A percentile compares a stretch with the other conserved stretches of the same genome.
These are phyloP conservation scores for Hymenoscyphus scutula DNA, from an alignment of 2,329 filamentous ascomycete genomes.

Conservation along the genomic window DNA sequence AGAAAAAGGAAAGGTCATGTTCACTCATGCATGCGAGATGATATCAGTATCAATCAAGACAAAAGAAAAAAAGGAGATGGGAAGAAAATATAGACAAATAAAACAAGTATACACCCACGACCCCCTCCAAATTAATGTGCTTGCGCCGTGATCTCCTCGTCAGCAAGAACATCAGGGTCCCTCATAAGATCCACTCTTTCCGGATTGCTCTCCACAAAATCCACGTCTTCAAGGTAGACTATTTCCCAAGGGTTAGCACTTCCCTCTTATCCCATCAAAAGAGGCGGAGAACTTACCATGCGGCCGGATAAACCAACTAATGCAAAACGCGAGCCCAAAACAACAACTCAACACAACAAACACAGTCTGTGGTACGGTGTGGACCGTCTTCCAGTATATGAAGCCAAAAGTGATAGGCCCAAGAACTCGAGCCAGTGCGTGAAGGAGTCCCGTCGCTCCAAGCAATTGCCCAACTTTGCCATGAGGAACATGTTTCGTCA, in stretches of 20 bases:
- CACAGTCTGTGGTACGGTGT: slow-evolving; percentile 73
- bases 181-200: background rate
- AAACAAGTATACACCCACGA: background rate
- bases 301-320: slow-evolving; percentile 70
- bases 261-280: background rate
- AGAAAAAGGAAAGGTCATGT: background rate
- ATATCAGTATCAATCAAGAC: background rate
- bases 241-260: slow-evolving; percentile 3
- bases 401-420: slow-evolving; percentile 82
- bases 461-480: slow-evolving; percentile 83
- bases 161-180: background rate
- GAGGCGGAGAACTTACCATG: slow-evolving; percentile 60
- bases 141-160: slow-evolving; percentile 10
- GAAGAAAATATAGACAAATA: background rate
- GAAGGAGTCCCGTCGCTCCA: slow-evolving; percentile 81
- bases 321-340: slow-evolving; percentile 64
- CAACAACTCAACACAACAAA: slow-evolving; percentile 71
- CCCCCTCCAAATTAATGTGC: slow-evolving; percentile 3
- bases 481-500: slow-evolving; percentile 88
- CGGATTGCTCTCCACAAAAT: background rate
- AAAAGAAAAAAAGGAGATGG: background rate
- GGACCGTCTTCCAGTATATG: slow-evolving; percentile 80
- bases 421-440: slow-evolving; percentile 75
- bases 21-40: background rate
- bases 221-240: slow-evolving; percentile 15